Evolutionary conservation across 2,329 filamentous ascomycete species (phyloP), one percentile per base, ranked within the genome.

Genomic region (Chaetomiaceae sp.): DNA sequence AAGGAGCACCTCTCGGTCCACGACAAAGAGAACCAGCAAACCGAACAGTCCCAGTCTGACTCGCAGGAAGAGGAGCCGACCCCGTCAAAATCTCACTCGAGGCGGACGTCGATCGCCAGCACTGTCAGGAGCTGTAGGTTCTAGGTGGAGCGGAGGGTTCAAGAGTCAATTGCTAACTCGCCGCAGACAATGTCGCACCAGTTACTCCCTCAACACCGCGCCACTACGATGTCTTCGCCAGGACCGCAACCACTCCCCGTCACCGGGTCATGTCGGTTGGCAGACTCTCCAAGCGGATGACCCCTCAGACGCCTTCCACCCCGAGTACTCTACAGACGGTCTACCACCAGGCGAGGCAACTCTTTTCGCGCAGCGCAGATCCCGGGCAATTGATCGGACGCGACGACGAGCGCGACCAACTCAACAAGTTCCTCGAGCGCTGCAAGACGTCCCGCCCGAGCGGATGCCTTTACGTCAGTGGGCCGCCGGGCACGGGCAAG

Each of bases 401-500:
- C 42, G 89, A 95, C 27, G 73, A 80, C 65, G 75, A 86, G 65
- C 75, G 81, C 37, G 73, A 78, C 14, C 84, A 91, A 59, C 73
- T 97, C 31, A 73, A 75, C 12, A 70, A 66, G 0, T 96, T 96
- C 66, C 77, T 96, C 47, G 74, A 81, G 36, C 78, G 80, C 47
- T 83, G 84, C 61, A 73, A 85, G 5, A 75, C 80, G 8, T 70
- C 80, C 17, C 76, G 75, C 11, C 81, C 79, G 3, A 84, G 85
- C 49, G 91, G 91, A 49, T 97, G 92, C 66, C 80, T 96, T 47
- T 99, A 99, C 67, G 87, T 99, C 61, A 96, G 91, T 63, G 94
- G 94, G 0, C 94, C 94, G 4, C 94, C 94, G 2, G 94, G 94
- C 11, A 99, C 94, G 0, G 94, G 94, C 51, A 99, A 99, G 74